phyloP scores from a whole-genome alignment of 2,329 filamentous ascomycete species.

The Tolypocladium tropicale region DNA sequence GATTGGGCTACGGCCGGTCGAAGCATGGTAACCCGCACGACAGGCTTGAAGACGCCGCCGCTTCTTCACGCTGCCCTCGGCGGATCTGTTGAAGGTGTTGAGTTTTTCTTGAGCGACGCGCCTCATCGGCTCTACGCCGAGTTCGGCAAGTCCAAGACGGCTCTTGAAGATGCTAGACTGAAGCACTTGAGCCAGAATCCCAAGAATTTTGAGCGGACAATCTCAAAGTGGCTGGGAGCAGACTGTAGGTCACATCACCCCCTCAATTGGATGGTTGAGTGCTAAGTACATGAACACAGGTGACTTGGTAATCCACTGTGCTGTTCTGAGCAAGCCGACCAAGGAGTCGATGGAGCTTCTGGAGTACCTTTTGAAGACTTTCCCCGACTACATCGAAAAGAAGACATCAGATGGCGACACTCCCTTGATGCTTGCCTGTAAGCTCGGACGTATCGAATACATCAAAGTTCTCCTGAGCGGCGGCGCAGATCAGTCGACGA shows the following conservation, averaged over 20 bases:
- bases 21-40: conserved; percentile 25
- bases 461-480: conserved; percentile 53
- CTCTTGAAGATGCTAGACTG: conserved; percentile 51
- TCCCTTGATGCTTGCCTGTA: conserved; percentile 58
- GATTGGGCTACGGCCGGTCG: conserved; percentile 65
- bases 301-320: conserved; percentile 57
- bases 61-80: conserved; percentile 46
- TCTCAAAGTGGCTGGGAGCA: conserved; percentile 51
- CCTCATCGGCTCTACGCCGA: conserved; percentile 58
- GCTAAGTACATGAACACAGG: conserved; percentile 26
- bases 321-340: conserved; percentile 35
- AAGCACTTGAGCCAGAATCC: conserved; percentile 48
- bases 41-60: conserved; percentile 41
- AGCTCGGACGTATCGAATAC: conserved; percentile 40
- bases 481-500: conserved; percentile 59
- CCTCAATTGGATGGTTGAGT: not conserved
- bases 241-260: conserved; percentile 37
- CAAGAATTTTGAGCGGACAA: conserved; percentile 52
- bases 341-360: conserved; percentile 43
- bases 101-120: conserved; percentile 68
- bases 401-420: conserved; percentile 50
- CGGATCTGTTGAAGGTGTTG: conserved; percentile 55
- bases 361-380: conserved; percentile 52
- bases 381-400: conserved; percentile 52
- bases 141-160: conserved; percentile 49